Evolutionary conservation across 75 land plant genomes (phyloP).

Genomic region (Chamaecyparis obtusa): DNA sequence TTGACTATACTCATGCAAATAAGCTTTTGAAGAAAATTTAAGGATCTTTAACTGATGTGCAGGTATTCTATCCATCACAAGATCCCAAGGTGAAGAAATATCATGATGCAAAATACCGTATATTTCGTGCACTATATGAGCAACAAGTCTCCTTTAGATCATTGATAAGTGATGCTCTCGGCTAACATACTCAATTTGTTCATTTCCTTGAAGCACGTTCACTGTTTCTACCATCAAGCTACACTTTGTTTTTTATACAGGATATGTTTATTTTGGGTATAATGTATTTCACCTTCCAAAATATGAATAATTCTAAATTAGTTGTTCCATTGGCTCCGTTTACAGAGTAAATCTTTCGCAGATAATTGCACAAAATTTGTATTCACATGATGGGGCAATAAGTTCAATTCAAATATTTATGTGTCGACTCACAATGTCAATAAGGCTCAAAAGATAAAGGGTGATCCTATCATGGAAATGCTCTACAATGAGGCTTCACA

Average conservation of each 20-base stretch:
- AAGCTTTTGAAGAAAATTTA: not conserved
- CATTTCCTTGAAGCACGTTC: not conserved
- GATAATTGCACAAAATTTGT: not conserved
- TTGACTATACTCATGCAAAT: not conserved
- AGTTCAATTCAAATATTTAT: not conserved
- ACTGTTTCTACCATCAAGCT: not conserved
- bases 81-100: conserved; percentile 85
- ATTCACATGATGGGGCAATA: not conserved
- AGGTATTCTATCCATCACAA: conserved; percentile 89
- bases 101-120: conserved; percentile 89
- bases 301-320: conserved; percentile 3
- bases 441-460: not conserved
- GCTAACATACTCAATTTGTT: not conserved
- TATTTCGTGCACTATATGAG: conserved; percentile 76
- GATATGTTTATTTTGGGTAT: not conserved
- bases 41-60: conserved; percentile 9
- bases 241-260: not conserved
- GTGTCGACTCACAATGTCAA: not conserved
- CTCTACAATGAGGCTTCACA: not conserved
- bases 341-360: not conserved
- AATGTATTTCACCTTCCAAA: not conserved
- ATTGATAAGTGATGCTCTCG: conserved; percentile 54
- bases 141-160: conserved; percentile 76
- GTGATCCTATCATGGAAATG: not conserved
- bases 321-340: not conserved